Evolutionary conservation across 192 early-diverging fungal genomes (phyloP).

Genomic region (Anaeromyces robustus): DNA sequence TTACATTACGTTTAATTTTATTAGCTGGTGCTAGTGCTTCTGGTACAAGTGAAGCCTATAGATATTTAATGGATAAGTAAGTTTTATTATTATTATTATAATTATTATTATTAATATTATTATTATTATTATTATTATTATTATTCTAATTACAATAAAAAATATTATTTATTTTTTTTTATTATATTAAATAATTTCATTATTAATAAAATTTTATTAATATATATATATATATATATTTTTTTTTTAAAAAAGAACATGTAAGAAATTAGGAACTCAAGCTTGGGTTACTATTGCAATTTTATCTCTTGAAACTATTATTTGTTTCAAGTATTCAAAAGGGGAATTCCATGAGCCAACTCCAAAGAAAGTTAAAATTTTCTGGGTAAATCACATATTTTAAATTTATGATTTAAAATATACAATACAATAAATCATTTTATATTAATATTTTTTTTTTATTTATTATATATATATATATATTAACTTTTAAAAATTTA

Average conservation of each 20-base stretch:
- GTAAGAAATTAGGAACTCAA: constrained; percentile 83
- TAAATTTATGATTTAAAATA: no score
- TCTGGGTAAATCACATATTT: constrained; percentile 34
- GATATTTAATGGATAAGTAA: constrained; percentile 54
- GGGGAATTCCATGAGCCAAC: constrained; percentile 73
- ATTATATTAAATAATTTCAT: no score
- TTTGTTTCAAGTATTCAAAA: constrained; percentile 72
- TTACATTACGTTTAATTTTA: constrained; percentile 55
- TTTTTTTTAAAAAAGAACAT: constrained; percentile 36
- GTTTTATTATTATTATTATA: background rate
- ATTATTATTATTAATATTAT: constrained; percentile 2
- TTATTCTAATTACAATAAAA: no score
- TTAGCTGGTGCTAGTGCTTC: constrained; percentile 79
- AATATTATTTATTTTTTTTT: no score
- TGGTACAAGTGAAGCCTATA: constrained; percentile 75
- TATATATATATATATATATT: background rate
- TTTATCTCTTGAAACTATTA: constrained; percentile 80
- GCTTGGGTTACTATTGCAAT: constrained; percentile 80
- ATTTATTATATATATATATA: no score
- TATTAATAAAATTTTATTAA: no score
- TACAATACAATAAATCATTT: no score
- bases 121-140: no score
- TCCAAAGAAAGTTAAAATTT: constrained; percentile 48
- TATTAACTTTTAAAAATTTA: no score
- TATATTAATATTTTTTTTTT: background rate